Evolutionary conservation across 163 green algal species (phyloP), one percentile per base, ranked within the genome.

Genomic region (Prototheca stagnorum): DNA sequence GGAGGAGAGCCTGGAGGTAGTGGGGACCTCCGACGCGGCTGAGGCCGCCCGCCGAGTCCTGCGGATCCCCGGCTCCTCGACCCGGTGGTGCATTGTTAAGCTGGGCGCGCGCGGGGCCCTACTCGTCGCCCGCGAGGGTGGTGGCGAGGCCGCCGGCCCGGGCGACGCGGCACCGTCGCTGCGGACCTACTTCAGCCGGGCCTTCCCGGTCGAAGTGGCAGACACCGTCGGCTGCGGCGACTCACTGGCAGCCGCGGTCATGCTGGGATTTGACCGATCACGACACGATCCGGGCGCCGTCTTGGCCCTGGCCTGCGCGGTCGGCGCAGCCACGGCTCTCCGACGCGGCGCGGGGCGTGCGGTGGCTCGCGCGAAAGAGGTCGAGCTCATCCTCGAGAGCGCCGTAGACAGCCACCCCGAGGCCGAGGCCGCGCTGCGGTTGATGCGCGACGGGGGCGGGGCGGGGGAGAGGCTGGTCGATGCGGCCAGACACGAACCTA

Each of bases 201-300:
- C 45, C 21, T 26, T 47, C 22, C 51, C 73, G 68, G 80, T 94
- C 26, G 50, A 81, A 1, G 84, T 95, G 7, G 52, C 54, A 16
- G 88, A 97, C 67, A 95, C 88, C 5, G 89, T 98, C 3, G 89
- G 89, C n/a, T 98, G 89, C 59, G 89, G 89, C 5, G 89, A 98
- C 71, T 81, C 58, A 44, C 93, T 96, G 64, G 89, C 84, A 5
- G 79, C 83, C 2, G 89, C 86, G 3, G 54, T 95, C 20, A 78
- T 85, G 20, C 59, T 94, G 41, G 89, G 86, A 6, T 95, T 70
- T 68, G 75, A 64, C 5, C 31, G 51, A 14, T 47, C 43, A 2
- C 59, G 70, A 39, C 33, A 59, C 17, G 34, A 74, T 11, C 47
- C 62, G 11, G 1, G 11, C 35, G 57, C 63, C 0, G 82, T 72